Evolutionary conservation across 1,139 yeast genomes (phyloP).

Genomic region (Candida sp.): DNA sequence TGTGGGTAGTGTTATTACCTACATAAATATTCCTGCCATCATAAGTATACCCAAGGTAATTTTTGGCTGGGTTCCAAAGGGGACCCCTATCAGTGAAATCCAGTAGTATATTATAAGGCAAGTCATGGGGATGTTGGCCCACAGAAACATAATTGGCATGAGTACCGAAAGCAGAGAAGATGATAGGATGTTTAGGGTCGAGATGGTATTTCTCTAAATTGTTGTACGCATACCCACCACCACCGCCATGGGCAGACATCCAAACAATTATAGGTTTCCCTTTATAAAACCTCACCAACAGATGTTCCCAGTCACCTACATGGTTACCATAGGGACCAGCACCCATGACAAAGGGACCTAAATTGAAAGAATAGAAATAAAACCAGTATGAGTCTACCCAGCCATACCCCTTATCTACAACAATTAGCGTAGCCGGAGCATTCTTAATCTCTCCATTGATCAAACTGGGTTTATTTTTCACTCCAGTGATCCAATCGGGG

Average conservation of each 20-base stretch:
- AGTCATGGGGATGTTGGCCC: conserved; percentile 94
- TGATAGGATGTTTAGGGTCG: conserved; percentile 56
- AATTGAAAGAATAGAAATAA: conserved; percentile 88
- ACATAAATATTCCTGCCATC: conserved; percentile 52
- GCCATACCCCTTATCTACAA: conserved; percentile 90
- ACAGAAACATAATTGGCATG: conserved; percentile 97
- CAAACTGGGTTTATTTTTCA: conserved; percentile 60
- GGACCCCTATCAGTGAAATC: conserved; percentile 97
- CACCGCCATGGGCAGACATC: conserved; percentile 99
- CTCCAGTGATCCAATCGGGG: conserved; percentile 88
- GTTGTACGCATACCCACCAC: conserved; percentile 78
- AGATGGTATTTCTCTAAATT: conserved; percentile 68
- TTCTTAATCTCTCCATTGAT: conserved; percentile 65
- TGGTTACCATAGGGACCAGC: conserved; percentile 97
- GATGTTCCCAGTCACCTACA: conserved; percentile 98
- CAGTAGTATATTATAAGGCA: conserved; percentile 84
- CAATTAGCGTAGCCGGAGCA: conserved; percentile 81
- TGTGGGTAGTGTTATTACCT: conserved; percentile 37
- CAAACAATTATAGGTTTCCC: conserved; percentile 89
- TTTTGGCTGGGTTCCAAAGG: conserved; percentile 87
- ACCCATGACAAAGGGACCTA: conserved; percentile 98
- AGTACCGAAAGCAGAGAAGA: conserved; percentile 92
- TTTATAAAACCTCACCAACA: conserved; percentile 76
- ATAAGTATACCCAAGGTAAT: conserved; percentile 76
- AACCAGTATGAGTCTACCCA: conserved; percentile 96